A percentile compares a stretch with the other conserved stretches of the same genome.
Conservation (phyloP, 78 protist species). For the Guillardia theta region DNA sequence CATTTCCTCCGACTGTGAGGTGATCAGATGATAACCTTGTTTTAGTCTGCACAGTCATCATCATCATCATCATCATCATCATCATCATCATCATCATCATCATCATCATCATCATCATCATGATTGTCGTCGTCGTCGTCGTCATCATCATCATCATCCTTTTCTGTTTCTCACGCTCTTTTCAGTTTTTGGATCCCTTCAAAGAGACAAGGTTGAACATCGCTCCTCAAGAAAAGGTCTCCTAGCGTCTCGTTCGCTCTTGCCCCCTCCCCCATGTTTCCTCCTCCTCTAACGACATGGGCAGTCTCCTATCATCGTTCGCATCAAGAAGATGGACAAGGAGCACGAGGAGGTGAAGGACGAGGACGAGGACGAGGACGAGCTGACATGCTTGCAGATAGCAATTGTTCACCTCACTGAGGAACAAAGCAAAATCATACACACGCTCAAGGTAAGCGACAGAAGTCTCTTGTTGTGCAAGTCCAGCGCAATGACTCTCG, state of each 20-base stretch:
- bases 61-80: neutral
- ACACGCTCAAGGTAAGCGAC: neutral
- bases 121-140: neutral
- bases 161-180: neutral
- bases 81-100: neutral
- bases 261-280: neutral
- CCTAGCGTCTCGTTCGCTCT: no score
- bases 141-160: neutral
- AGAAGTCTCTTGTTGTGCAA: neutral
- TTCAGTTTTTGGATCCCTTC: neutral
- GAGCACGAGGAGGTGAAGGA: neutral
- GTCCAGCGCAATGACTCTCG: neutral
- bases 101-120: neutral
- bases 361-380: neutral
- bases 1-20: neutral
- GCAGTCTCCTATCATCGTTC: neutral
- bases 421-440: no score
- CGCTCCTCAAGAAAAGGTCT: no score
- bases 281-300: neutral
- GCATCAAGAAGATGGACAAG: neutral
- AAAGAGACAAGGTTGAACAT: no score
- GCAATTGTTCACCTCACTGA: neutral
- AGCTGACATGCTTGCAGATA: neutral
- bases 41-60: neutral
- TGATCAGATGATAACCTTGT: neutral